phyloP scores from a whole-genome alignment of 345 rosid species.

The Arabis hirsuta region DNA sequence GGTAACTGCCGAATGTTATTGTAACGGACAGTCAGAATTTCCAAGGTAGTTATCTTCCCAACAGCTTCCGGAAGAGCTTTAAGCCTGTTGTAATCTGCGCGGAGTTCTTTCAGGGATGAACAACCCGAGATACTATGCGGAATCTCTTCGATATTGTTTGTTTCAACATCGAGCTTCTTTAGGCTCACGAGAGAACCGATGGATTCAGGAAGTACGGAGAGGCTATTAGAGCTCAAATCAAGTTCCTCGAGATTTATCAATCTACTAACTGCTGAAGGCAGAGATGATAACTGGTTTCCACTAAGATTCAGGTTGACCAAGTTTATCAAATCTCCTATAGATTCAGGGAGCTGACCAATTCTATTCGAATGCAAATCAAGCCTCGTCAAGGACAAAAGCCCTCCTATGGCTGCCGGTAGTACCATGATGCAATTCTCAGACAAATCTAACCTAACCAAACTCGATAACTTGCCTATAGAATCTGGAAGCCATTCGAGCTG shows the following conservation, averaged over 20 bases:
- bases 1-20: constrained; percentile 89
- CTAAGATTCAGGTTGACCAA: constrained; percentile 70
- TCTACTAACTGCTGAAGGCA: constrained; percentile 67
- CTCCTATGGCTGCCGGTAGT: constrained; percentile 72
- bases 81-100: constrained; percentile 85
- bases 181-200: constrained; percentile 73
- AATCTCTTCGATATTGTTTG: constrained; percentile 84
- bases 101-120: constrained; percentile 71
- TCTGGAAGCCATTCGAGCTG: constrained; percentile 95
- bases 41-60: constrained; percentile 77
- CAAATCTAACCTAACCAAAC: constrained; percentile 70
- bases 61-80: constrained; percentile 98
- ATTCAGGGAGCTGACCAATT: constrained; percentile 70
- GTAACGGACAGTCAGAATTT: constrained; percentile 82
- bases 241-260: constrained; percentile 80
- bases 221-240: constrained; percentile 83
- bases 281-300: constrained; percentile 73
- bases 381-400: constrained; percentile 70
- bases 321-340: constrained; percentile 74
- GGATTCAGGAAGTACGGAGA: constrained; percentile 64
- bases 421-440: constrained; percentile 80
- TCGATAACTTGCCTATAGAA: constrained; percentile 81
- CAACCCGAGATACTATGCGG: constrained; percentile 82
- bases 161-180: constrained; percentile 73
- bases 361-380: constrained; percentile 86